Evolutionary conservation across 441 rosid genomes (phyloP).

Genomic region (Gossypium gossypioides): DNA sequence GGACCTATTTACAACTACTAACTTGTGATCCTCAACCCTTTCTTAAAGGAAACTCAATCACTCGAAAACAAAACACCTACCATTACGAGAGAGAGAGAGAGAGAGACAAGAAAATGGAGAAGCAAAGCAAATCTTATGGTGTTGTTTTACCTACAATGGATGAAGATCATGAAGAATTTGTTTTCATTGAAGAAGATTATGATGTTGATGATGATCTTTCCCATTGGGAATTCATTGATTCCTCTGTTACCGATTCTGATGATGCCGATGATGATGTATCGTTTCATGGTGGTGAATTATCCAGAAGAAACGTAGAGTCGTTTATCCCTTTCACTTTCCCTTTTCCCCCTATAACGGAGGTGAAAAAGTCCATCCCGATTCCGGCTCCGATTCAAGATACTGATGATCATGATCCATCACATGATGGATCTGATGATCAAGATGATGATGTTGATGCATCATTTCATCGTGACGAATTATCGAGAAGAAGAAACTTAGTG

Average conservation of each 20-base stretch:
- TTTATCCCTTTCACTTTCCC: not conserved
- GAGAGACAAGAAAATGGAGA: not conserved
- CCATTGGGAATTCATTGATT: slow-evolving; percentile 39
- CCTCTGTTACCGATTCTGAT: slow-evolving; percentile 31
- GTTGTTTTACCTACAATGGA: not conserved
- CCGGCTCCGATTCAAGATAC: not conserved
- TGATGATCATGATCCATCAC: not conserved
- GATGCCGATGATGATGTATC: slow-evolving; percentile 9
- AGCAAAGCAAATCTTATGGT: not conserved
- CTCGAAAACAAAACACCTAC: too few species aligned
- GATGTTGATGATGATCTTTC: slow-evolving; percentile 21
- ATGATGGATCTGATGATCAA: not conserved
- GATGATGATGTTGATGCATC: not conserved
- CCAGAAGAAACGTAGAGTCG: too few species aligned
- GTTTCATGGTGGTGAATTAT: too few species aligned
- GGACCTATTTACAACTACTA: not conserved
- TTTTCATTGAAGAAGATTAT: not conserved
- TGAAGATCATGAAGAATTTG: not conserved
- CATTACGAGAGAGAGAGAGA: not conserved
- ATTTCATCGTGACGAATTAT: too few species aligned
- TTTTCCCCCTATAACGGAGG: not conserved
- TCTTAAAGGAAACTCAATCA: not conserved
- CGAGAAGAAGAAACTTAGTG: not conserved
- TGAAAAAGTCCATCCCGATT: not conserved
- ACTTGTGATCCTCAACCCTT: slow-evolving; percentile 3